These are phyloP conservation scores for Melaleuca quinquenervia DNA, from an alignment of 345 rosid species.

Conservation along the genomic window DNA sequence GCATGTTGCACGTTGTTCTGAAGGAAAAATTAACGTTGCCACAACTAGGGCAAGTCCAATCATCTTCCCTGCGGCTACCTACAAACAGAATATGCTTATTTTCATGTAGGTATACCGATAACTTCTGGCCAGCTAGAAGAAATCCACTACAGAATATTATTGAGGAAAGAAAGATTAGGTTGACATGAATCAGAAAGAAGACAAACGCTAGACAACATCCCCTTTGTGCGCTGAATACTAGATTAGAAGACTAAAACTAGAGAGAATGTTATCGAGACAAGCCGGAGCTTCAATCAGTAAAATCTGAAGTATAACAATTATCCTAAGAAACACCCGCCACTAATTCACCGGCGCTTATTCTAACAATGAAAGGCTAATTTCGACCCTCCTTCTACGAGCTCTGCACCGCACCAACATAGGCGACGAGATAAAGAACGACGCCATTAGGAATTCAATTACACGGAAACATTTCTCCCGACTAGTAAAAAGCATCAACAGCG, in stretches of 20 bases:
- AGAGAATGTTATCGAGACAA: not conserved
- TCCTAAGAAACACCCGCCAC: not conserved
- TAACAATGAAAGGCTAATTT: not conserved
- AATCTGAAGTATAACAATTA: not conserved
- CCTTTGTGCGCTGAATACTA: not conserved
- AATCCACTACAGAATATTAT: not conserved
- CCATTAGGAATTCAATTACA: not conserved
- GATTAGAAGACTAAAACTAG: not conserved
- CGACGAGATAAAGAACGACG: not conserved
- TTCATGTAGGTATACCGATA: not conserved
- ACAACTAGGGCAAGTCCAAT: conserved; percentile 98
- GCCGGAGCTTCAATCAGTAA: not conserved
- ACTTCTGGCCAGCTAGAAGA: not conserved
- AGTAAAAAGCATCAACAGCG: not conserved
- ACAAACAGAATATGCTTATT: not conserved
- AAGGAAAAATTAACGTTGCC: conserved; percentile 96
- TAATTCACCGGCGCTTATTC: not conserved
- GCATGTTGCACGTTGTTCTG: conserved; percentile 97
- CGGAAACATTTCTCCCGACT: not conserved
- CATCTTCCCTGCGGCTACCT: conserved; percentile 99
- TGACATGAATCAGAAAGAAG: not conserved
- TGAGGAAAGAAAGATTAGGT: not conserved
- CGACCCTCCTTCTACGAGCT: not conserved
- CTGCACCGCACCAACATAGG: not conserved
- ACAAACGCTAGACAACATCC: not conserved